Base-by-base conservation (phyloP, 441 rosid species). In the Populus hybrid region DNA sequence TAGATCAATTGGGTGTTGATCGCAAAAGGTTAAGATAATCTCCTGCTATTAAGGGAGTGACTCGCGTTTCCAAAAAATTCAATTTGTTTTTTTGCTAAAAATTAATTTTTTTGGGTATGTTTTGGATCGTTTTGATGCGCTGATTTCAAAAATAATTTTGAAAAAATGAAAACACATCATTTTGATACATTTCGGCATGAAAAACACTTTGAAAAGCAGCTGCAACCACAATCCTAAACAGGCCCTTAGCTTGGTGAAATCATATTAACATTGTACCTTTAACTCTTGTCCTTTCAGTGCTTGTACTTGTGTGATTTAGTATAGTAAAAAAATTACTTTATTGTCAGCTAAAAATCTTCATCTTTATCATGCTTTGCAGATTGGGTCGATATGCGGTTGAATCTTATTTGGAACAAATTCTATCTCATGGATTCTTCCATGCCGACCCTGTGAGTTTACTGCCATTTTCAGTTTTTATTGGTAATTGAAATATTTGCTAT, bases 341-440 rank as follows among this genome's bases (percentile, higher is more conserved):
- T 72, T 79, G 64, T 80, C 33, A 42, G 29, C 79, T 9, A 24
- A 76, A 59, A 56, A 18, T 50, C 61, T 4, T 56, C 2, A 28
- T 64, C 42, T 53, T 75, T 71, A 24, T 77, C 70, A 40, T 77
- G 6, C 56, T 73, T 72, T 86, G 83, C 89, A 96, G 99, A 89
- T 86, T 96, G 88, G 86, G 97, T 63, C 91, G 94, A 79, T 95
- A 92, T 88, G 97, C 99, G 40, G 98, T 95, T 83, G 99, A 95
- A 87, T 95, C 99, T 74, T 95, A 95, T 89, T 87, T 95, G 87
- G 99, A 95, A 79, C 99, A 96, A 85, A 94, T 96, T 77, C 90
- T 96, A 14, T 92, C 98, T 76, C 31, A 29, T 29, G 31, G 31
- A 29, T 29, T 29, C 31, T 96, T 96, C 82, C 99, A 96, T 67